Evolutionary conservation across 805 yeast genomes (phyloP).

Genomic region (Wickerhamiella musiphila): DNA sequence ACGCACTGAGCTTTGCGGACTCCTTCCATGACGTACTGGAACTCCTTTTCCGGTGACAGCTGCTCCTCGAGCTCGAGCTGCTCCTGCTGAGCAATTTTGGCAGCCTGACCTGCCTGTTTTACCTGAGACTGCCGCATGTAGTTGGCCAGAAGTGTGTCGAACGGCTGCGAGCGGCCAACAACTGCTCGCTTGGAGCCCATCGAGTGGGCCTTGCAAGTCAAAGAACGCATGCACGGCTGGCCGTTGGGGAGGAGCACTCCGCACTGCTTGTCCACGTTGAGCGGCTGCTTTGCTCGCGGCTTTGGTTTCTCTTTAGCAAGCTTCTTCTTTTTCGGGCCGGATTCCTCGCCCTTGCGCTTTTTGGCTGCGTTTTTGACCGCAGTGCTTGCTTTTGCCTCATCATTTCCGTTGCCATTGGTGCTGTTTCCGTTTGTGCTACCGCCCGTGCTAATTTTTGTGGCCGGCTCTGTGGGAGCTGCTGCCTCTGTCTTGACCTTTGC

Average conservation of each 20-base stretch:
- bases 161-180: slow-evolving; percentile 81
- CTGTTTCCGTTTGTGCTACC: no score
- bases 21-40: slow-evolving; percentile 80
- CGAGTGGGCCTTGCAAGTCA: slow-evolving; percentile 94
- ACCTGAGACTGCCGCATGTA: slow-evolving; percentile 90
- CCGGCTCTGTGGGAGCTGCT: background rate
- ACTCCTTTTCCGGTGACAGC: slow-evolving; percentile 35
- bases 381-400: background rate
- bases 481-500: background rate
- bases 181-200: slow-evolving; percentile 98
- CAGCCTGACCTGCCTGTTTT: slow-evolving; percentile 27
- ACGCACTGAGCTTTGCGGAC: slow-evolving; percentile 33
- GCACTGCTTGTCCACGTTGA: slow-evolving; percentile 42
- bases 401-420: no score
- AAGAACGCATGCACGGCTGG: slow-evolving; percentile 87
- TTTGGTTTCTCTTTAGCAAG: slow-evolving; percentile 26
- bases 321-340: slow-evolving; percentile 7
- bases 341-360: slow-evolving; percentile 4
- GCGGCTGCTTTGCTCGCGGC: slow-evolving; percentile 3
- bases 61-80: slow-evolving; percentile 11
- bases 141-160: slow-evolving; percentile 70
- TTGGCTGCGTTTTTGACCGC: background rate
- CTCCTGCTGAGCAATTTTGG: slow-evolving; percentile 8
- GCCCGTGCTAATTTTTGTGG: background rate
- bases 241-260: slow-evolving; percentile 90